These are phyloP conservation scores for Carex scoparia DNA, from an alignment of 176 grass and related monocot species.

Conservation along the genomic window DNA sequence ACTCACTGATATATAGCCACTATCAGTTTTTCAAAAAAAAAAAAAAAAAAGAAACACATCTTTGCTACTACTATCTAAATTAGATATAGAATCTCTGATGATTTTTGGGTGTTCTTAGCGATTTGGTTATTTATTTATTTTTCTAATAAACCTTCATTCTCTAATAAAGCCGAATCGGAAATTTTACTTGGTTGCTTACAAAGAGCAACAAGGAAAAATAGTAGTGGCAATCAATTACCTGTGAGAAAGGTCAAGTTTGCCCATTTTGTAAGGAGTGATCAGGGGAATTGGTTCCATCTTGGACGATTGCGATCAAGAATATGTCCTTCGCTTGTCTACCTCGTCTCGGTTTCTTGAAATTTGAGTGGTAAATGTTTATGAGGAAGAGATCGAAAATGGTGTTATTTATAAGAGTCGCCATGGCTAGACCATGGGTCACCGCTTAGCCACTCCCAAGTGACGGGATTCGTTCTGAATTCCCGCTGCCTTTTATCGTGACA, in stretches of 20 bases:
- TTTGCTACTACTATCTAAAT: neutral
- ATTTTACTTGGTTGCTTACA: neutral
- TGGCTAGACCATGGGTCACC: neutral
- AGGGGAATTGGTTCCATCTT: constrained; percentile 36
- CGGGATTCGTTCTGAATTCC: neutral
- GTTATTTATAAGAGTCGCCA: neutral
- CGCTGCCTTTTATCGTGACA: neutral
- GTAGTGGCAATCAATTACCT: constrained; percentile 10
- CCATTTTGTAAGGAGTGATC: constrained; percentile 52
- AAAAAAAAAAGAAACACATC: neutral
- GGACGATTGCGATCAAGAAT: neutral
- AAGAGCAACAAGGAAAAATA: neutral
- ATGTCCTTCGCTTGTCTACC: neutral
- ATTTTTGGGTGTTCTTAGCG: neutral
- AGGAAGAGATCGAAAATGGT: neutral
- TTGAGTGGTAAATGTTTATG: neutral
- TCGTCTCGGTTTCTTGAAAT: neutral
- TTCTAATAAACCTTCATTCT: neutral
- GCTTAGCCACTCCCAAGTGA: neutral
- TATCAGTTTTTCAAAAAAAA: too few relatives aligned
- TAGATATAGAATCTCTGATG: neutral
- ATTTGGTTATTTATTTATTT: neutral
- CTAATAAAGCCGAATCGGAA: too few relatives aligned
- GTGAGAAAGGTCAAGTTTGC: constrained; percentile 38
- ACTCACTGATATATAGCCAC: too few relatives aligned